Percentiles rank a stretch among this genome's conserved stretches.
Evolutionary conservation across 495 filamentous ascomycete species (phyloP).

Genomic region (Daldinia concentrica): DNA sequence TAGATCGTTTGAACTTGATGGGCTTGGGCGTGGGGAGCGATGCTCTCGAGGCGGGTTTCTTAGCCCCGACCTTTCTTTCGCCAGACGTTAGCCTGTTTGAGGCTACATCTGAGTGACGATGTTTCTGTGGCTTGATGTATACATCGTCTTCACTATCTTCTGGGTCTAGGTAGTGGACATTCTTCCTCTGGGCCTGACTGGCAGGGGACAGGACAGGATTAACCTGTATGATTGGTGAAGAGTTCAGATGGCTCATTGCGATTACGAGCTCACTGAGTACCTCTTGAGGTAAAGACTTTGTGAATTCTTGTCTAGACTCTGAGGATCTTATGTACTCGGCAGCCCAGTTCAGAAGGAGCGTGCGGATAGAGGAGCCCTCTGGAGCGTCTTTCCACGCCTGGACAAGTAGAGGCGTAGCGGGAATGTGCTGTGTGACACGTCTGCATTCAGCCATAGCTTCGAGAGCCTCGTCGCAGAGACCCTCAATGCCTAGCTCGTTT

Average conservation of each 20-base stretch:
- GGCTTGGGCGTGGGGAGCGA: conserved; percentile 48
- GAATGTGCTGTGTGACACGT: conserved; percentile 57
- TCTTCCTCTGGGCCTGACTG: conserved; percentile 45
- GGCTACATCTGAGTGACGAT: conserved; percentile 48
- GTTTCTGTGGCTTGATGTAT: conserved; percentile 47
- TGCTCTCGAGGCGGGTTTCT: conserved; percentile 38
- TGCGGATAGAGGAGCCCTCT: conserved; percentile 62
- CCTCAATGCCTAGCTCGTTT: conserved; percentile 59
- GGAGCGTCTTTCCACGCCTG: conserved; percentile 65
- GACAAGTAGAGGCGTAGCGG: conserved; percentile 61
- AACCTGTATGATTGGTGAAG: conserved; percentile 44
- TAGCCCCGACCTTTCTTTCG: conserved; percentile 27
- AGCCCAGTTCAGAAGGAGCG: conserved; percentile 63
- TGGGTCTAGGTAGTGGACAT: conserved; percentile 51
- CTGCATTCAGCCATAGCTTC: conserved; percentile 62
- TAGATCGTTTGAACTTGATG: conserved; percentile 44
- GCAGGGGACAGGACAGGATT: conserved; percentile 30
- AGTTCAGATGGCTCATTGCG: conserved; percentile 61
- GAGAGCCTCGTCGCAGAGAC: conserved; percentile 60
- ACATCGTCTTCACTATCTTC: conserved; percentile 47
- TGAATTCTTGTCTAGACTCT: conserved; percentile 59
- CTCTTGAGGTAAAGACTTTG: conserved; percentile 62
- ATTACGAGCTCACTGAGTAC: conserved; percentile 65
- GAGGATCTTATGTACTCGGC: conserved; percentile 65
- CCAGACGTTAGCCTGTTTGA: conserved; percentile 1